A percentile compares a stretch with the other conserved stretches of the same genome.
These are phyloP conservation scores for Breviolum minutum DNA, from an alignment of 73 alveolate genomes.

Conservation along the genomic window DNA sequence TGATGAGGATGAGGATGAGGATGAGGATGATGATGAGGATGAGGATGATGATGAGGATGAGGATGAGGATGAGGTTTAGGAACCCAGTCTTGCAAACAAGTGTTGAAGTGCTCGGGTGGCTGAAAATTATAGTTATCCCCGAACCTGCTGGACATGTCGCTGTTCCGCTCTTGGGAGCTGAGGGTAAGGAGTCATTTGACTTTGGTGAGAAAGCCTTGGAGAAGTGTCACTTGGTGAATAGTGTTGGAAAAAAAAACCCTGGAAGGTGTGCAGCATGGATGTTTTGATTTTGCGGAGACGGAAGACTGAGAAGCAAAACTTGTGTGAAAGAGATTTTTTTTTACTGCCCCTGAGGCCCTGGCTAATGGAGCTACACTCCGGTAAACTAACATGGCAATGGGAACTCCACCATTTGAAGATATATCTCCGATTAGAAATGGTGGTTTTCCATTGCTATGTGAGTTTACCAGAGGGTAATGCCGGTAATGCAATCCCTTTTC, in stretches of 20 bases:
- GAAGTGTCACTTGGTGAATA: background rate
- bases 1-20: background rate
- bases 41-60: background rate
- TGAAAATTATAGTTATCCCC: background rate
- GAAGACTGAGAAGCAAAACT: background rate
- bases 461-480: too few species aligned
- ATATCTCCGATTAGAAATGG: too few species aligned
- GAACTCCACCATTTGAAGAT: too few species aligned
- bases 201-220: constrained; percentile 21
- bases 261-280: background rate
- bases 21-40: background rate
- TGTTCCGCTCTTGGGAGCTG: background rate
- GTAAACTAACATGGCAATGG: too few species aligned
- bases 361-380: too few species aligned
- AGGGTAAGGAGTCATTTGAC: background rate
- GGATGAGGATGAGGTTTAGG: background rate
- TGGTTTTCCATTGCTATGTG: too few species aligned
- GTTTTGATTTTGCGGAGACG: background rate
- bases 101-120: background rate
- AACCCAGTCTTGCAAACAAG: background rate
- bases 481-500: too few species aligned
- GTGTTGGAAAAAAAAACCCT: background rate
- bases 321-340: background rate
- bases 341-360: background rate
- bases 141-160: background rate